Evolutionary conservation across 352 stramenopile species (phyloP).

Genomic region (Globisporangium viniferum): DNA sequence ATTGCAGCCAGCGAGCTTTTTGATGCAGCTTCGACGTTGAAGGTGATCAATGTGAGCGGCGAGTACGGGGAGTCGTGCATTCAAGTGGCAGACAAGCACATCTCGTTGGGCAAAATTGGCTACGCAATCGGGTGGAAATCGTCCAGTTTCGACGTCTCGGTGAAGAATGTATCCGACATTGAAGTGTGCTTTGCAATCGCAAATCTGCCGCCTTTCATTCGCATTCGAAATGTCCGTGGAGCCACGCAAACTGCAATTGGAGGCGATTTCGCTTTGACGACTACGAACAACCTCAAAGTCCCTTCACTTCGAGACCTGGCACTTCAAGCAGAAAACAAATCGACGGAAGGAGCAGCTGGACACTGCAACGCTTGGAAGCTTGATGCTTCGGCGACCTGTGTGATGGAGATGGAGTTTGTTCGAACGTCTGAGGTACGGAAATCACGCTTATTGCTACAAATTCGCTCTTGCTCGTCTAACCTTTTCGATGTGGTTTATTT

Average conservation of each 20-base stretch:
- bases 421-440: constrained; percentile 54
- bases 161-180: constrained; percentile 74
- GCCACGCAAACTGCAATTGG: constrained; percentile 28
- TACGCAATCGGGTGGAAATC: constrained; percentile 77
- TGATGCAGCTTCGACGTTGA: constrained; percentile 61
- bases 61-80: constrained; percentile 65
- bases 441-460: neutral
- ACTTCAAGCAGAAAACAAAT: constrained; percentile 32
- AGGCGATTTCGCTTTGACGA: constrained; percentile 8
- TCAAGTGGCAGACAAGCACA: constrained; percentile 39
- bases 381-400: constrained; percentile 36
- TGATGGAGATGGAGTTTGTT: constrained; percentile 70
- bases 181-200: constrained; percentile 53
- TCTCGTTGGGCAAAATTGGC: constrained; percentile 80
- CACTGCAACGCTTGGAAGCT: constrained; percentile 48
- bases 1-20: constrained; percentile 11
- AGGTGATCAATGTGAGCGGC: constrained; percentile 54
- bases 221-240: constrained; percentile 36
- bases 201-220: constrained; percentile 54
- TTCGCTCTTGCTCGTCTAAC: neutral
- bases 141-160: constrained; percentile 55
- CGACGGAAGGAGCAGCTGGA: constrained; percentile 7
- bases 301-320: constrained; percentile 45
- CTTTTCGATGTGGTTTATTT: neutral
- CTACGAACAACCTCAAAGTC: neutral